Evolutionary conservation across 805 yeast species (phyloP).

Genomic region (Lipomyces lipofer): DNA sequence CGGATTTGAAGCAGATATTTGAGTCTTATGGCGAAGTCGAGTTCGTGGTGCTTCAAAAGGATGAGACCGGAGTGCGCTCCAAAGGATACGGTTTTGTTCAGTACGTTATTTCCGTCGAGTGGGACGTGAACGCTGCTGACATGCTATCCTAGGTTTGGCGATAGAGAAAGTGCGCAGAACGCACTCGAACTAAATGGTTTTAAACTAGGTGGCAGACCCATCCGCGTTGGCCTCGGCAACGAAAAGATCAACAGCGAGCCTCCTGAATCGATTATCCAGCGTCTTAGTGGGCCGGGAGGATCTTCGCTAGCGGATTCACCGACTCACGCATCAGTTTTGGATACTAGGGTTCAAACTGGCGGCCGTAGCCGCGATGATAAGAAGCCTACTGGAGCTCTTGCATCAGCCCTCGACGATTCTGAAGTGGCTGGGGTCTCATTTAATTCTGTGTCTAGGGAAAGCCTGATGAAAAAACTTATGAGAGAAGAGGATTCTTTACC

Average conservation of each 20-base stretch:
- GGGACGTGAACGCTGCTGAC: no score
- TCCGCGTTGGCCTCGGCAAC: slow-evolving; percentile 36
- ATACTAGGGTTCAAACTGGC: slow-evolving; percentile 7
- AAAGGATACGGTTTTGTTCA: slow-evolving; percentile 86
- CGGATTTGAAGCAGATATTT: slow-evolving; percentile 70
- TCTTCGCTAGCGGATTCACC: slow-evolving; percentile 3
- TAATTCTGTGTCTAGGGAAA: slow-evolving; percentile 35
- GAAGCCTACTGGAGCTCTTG: slow-evolving; percentile 27
- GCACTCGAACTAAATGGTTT: slow-evolving; percentile 39
- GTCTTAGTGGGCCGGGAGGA: slow-evolving; percentile 21
- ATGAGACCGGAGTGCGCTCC: slow-evolving; percentile 73
- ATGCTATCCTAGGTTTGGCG: slow-evolving; percentile 22
- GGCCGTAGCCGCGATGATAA: slow-evolving; percentile 23
- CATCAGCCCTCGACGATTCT: slow-evolving; percentile 32
- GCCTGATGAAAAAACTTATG: slow-evolving; percentile 39
- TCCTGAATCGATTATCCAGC: slow-evolving; percentile 24
- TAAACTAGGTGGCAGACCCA: slow-evolving; percentile 36
- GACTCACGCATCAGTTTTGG: slow-evolving; percentile 4
- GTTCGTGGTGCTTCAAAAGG: slow-evolving; percentile 83
- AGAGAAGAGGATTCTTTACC: slow-evolving; percentile 36
- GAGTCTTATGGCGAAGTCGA: slow-evolving; percentile 66
- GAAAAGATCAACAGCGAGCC: slow-evolving; percentile 29
- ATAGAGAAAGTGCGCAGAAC: slow-evolving; percentile 31
- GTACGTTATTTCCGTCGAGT: slow-evolving; percentile 38
- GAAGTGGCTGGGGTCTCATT: slow-evolving; percentile 32